Base-by-base conservation (phyloP, 2,329 filamentous ascomycete species). In the Neoarthrinium moseri region DNA sequence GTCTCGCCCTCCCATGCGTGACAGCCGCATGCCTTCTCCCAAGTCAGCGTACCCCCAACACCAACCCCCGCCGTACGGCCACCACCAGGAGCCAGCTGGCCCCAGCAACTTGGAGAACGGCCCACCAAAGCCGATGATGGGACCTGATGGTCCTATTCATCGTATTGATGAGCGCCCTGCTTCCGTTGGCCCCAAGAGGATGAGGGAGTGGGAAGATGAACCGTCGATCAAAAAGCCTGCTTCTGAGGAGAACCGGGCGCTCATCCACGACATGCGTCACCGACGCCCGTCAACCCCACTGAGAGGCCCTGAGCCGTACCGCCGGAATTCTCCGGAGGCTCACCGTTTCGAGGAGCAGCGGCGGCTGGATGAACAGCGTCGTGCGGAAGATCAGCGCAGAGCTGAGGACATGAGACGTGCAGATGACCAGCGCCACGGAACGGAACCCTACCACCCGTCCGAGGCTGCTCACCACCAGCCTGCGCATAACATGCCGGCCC, bases 161-260 rank as follows among this genome's bases (percentile, higher is more conserved):
- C 72, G 80, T 49, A 78, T 81, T 44, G 78, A 75, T 50, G 87
- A 95, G 46, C 81, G 91, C n/a, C 89, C 91, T 15, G 70, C 86
- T 1, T 95, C 90, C 29, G 87, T 89, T 10, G 81, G 80, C 4
- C 83, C 86, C 47, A 99, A 99, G 77, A 83, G 94, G 47, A 79
- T 84, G 64, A 85, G 91, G 39, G 94, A 97, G 60, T 96, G 94
- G 91, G 94, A 97, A 55, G 87, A 92, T 27, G 90, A 95, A 27
- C 72, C 81, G 18, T 71, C 83, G 4, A 75, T 77, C 35, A 95
- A 96, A 73, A 96, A 96, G 72, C 83, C 88, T 50, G 86, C 89
- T 8, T 95, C 84, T 30, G 92, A 97, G 5, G 91, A 96, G 65
- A 90, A 80, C 53, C 85, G 92, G 34, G 89, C 89, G 48, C 87